These are phyloP conservation scores for Irpex lacteus DNA, from an alignment of 1,284 basidiomycete species.

Conservation along the genomic window DNA sequence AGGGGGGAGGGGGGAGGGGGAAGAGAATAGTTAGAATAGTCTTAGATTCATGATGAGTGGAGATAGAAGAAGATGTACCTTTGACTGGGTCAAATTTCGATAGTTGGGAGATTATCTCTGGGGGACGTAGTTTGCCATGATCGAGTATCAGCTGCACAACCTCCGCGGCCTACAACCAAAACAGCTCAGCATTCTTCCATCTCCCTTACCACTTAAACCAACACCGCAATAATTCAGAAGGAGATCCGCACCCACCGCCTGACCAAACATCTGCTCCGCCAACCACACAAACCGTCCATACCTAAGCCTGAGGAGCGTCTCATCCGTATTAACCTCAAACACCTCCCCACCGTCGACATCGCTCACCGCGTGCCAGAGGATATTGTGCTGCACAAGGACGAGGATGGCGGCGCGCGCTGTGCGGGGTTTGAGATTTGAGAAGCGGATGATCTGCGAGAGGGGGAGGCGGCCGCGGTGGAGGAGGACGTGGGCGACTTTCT, in stretches of 20 bases:
- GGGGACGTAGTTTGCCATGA: slow-evolving; percentile 82
- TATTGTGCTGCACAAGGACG: slow-evolving; percentile 88
- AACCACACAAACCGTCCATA: slow-evolving; percentile 81
- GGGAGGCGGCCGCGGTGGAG: slow-evolving; percentile 83
- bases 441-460: slow-evolving; percentile 67
- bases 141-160: slow-evolving; percentile 77
- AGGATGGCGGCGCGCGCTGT: slow-evolving; percentile 75
- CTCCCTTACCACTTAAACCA: too few relatives aligned
- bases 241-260: slow-evolving; percentile 42
- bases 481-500: slow-evolving; percentile 83
- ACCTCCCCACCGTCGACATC: slow-evolving; percentile 70
- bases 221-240: too few relatives aligned
- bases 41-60: slow-evolving; percentile 32
- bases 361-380: slow-evolving; percentile 80
- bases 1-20: too few relatives aligned
- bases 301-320: slow-evolving; percentile 75
- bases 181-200: too few relatives aligned
- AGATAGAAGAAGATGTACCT: slow-evolving; percentile 38
- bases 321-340: slow-evolving; percentile 75
- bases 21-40: slow-evolving; percentile 40
- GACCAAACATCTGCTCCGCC: slow-evolving; percentile 68
- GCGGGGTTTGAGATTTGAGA: slow-evolving; percentile 63
- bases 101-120: slow-evolving; percentile 63
- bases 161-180: slow-evolving; percentile 55
- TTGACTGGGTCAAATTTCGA: slow-evolving; percentile 50